These are phyloP conservation scores for Tremellales sp. DNA, from an alignment of 1,284 basidiomycete species.

Conservation along the genomic window DNA sequence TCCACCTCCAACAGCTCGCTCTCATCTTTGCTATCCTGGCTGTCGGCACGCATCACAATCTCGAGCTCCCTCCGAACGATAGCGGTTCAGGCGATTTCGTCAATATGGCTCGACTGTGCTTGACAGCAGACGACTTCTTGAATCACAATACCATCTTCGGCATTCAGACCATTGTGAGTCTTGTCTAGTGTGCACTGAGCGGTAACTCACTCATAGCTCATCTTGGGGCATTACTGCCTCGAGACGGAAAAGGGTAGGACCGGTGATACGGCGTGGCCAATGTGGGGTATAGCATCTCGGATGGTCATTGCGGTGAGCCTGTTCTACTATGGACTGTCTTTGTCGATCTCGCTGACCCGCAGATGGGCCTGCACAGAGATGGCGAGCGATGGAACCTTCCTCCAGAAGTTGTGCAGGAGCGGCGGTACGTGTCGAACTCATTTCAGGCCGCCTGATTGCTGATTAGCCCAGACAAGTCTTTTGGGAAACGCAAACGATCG, in stretches of 20 bases:
- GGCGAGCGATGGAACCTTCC: conserved; percentile 40
- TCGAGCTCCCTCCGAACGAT: conserved; percentile 37
- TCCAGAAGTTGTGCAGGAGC: conserved; percentile 29
- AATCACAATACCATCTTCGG: conserved; percentile 36
- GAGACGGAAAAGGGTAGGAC: conserved; percentile 32
- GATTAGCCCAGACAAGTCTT: conserved; percentile 23
- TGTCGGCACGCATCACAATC: conserved; percentile 36
- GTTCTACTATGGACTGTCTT: neutral
- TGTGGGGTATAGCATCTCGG: conserved; percentile 39
- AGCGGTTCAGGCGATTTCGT: conserved; percentile 31
- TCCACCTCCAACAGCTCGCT: conserved; percentile 34
- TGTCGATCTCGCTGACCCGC: neutral
- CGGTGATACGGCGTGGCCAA: conserved; percentile 38
- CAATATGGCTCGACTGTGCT: conserved; percentile 27
- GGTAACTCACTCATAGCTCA: conserved; percentile 3
- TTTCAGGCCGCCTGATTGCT: neutral
- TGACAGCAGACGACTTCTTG: conserved; percentile 36
- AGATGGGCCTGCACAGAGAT: conserved; percentile 45
- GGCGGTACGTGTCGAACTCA: conserved; percentile 17
- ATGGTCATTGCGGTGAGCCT: conserved; percentile 30
- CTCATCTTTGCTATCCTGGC: conserved; percentile 37
- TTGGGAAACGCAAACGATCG: conserved; percentile 30
- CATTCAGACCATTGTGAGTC: conserved; percentile 22
- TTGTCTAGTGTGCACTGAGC: neutral
- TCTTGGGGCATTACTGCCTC: conserved; percentile 8